Evolutionary conservation across 345 rosid species (phyloP).

Genomic region (Gossypium bickii): DNA sequence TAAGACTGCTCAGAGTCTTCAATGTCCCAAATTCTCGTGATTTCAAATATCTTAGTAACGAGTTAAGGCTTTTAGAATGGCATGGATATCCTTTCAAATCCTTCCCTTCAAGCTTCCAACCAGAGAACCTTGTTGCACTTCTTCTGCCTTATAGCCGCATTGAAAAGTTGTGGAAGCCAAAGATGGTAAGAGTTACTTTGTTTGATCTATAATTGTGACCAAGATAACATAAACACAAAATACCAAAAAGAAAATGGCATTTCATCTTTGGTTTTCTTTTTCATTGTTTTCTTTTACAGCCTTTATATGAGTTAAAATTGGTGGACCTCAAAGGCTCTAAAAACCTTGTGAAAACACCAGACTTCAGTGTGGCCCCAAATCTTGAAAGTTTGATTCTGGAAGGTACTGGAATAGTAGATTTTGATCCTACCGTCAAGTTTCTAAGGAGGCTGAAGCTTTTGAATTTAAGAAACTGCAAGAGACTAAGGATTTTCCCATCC

Average conservation of each 20-base stretch:
- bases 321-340: conserved; percentile 22
- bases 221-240: no score
- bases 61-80: conserved; percentile 35
- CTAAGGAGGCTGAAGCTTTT: conserved; percentile 23
- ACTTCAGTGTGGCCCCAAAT: conserved; percentile 28
- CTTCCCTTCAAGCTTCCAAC: conserved; percentile 20
- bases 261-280: neutral
- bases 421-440: conserved; percentile 24
- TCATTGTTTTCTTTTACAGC: neutral
- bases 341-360: conserved; percentile 21
- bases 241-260: neutral
- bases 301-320: conserved; percentile 3
- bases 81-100: conserved; percentile 29
- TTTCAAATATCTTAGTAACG: conserved; percentile 21
- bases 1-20: conserved; percentile 16
- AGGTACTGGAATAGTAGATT: conserved; percentile 16
- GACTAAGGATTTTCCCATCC: conserved; percentile 19
- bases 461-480: conserved; percentile 21
- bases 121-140: conserved; percentile 30
- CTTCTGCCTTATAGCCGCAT: conserved; percentile 23
- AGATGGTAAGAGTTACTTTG: conserved; percentile 10
- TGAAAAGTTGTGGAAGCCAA: conserved; percentile 29
- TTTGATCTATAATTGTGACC: neutral
- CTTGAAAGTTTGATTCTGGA: conserved; percentile 23
- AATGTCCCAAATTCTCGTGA: neutral